These are phyloP conservation scores for Dothiorella sarmentorum DNA, from an alignment of 2,329 filamentous ascomycete genomes.

Conservation along the genomic window DNA sequence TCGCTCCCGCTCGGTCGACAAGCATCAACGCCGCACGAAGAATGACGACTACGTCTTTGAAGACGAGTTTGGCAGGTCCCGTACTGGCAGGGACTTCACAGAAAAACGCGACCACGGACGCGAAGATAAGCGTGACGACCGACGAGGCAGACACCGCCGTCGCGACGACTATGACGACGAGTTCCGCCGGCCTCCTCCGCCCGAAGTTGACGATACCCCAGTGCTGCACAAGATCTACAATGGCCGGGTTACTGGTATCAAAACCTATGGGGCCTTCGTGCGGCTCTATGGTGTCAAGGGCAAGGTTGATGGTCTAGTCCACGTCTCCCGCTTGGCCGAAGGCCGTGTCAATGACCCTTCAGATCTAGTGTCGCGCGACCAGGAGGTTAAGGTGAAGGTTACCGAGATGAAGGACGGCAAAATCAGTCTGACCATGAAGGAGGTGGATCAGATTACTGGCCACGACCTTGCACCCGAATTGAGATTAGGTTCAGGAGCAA, in stretches of 20 bases:
- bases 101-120: constrained; percentile 29
- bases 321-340: constrained; percentile 83
- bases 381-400: constrained; percentile 90
- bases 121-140: constrained; percentile 5
- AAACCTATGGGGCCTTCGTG: constrained; percentile 94
- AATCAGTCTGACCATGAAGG: constrained; percentile 93
- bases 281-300: constrained; percentile 83
- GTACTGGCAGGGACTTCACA: constrained; percentile 35
- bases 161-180: constrained; percentile 48
- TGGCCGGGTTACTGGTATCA: constrained; percentile 85
- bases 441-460: constrained; percentile 87
- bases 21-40: constrained; percentile 38
- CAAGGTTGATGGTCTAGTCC: constrained; percentile 88
- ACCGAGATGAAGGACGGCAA: constrained; percentile 76
- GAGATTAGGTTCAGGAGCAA: constrained; percentile 82
- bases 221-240: constrained; percentile 84
- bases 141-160: constrained; percentile 42
- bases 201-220: constrained; percentile 77
- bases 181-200: constrained; percentile 63
- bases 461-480: constrained; percentile 76
- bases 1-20: constrained; percentile 38
- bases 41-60: constrained; percentile 54
- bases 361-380: constrained; percentile 75
- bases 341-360: constrained; percentile 89
- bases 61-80: constrained; percentile 56